Evolutionary conservation across 805 yeast species (phyloP).

Genomic region (Pichia scutulata): DNA sequence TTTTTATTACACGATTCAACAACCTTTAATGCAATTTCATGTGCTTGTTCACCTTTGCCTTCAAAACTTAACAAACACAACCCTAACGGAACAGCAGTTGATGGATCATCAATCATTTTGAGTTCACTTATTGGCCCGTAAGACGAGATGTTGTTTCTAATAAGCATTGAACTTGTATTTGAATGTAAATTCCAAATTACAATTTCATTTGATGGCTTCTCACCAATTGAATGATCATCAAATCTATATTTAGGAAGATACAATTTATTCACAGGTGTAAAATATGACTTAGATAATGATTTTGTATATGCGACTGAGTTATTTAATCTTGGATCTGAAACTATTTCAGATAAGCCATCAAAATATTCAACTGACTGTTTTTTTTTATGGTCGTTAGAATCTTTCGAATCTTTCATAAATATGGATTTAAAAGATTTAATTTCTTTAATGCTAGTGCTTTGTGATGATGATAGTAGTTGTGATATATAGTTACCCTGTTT

Average conservation of each 20-base stretch:
- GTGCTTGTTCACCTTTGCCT: conserved; percentile 46
- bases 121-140: conserved; percentile 60
- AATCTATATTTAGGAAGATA: conserved; percentile 26
- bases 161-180: conserved; percentile 36
- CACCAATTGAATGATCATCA: conserved; percentile 69
- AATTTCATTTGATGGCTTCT: conserved; percentile 62
- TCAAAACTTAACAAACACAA: conserved; percentile 56
- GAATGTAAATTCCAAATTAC: conserved; percentile 62
- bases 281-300: conserved; percentile 6
- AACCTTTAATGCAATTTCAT: conserved; percentile 39
- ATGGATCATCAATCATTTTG: conserved; percentile 58
- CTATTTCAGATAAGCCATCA: conserved; percentile 4
- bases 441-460: not conserved
- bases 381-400: not conserved
- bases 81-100: conserved; percentile 73
- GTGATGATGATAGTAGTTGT: not conserved
- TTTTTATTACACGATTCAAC: conserved; percentile 32
- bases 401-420: not conserved
- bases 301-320: conserved; percentile 9
- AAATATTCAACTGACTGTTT: conserved; percentile 1
- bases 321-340: conserved; percentile 18
- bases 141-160: conserved; percentile 47
- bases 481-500: conserved; percentile 4
- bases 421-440: conserved; percentile 3
- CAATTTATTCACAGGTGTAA: conserved; percentile 14